Percentiles rank a stretch among this genome's conserved stretches.
phyloP scores from a whole-genome alignment of 1,139 yeast genomes.

The Geotrichum europaeum region DNA sequence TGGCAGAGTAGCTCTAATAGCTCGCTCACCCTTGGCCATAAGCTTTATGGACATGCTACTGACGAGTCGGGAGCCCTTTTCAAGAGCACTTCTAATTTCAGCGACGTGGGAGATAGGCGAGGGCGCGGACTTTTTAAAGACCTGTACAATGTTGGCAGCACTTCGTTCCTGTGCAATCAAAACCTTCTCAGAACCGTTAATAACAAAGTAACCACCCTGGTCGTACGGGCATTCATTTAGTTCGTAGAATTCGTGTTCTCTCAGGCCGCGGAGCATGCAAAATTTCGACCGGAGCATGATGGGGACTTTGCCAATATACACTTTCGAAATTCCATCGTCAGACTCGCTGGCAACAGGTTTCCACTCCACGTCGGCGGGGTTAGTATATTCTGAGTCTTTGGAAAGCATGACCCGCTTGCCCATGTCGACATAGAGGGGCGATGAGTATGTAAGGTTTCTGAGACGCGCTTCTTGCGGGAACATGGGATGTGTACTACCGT shows the following conservation, averaged over 20 bases:
- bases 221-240: slow-evolving; percentile 98
- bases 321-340: slow-evolving; percentile 57
- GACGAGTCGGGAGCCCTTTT: slow-evolving; percentile 92
- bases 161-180: slow-evolving; percentile 97
- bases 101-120: slow-evolving; percentile 96
- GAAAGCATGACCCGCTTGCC: slow-evolving; percentile 82
- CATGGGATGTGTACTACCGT: slow-evolving; percentile 98
- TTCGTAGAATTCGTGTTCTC: slow-evolving; percentile 93
- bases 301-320: slow-evolving; percentile 93
- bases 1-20: slow-evolving; percentile 92
- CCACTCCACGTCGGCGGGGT: slow-evolving; percentile 61
- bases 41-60: slow-evolving; percentile 91
- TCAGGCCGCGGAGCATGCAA: slow-evolving; percentile 85
- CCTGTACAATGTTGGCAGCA: slow-evolving; percentile 97
- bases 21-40: slow-evolving; percentile 75
- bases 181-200: slow-evolving; percentile 97
- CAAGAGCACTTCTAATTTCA: slow-evolving; percentile 92
- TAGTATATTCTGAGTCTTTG: slow-evolving; percentile 54
- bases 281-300: slow-evolving; percentile 96
- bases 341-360: slow-evolving; percentile 51
- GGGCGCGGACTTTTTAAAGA: slow-evolving; percentile 95
- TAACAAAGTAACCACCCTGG: slow-evolving; percentile 98
- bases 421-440: slow-evolving; percentile 95
- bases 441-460: slow-evolving; percentile 90
- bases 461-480: slow-evolving; percentile 97